Base-by-base conservation (phyloP, 106 monocot genomes). In the Platanthera guangdongensis region DNA sequence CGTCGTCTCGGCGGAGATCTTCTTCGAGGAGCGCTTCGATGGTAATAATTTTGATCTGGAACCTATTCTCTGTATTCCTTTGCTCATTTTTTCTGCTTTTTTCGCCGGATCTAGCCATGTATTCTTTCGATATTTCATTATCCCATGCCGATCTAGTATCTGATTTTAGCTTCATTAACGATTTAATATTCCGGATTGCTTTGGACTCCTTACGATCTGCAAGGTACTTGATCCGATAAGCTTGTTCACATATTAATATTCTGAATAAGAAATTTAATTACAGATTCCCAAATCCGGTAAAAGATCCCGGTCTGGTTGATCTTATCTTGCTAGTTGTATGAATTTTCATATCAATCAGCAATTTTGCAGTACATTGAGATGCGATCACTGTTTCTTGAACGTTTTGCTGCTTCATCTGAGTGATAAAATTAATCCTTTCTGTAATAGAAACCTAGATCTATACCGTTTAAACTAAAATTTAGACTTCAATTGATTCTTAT, bases 21-120 rank as follows among this genome's bases (percentile, higher is more conserved):
- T 79, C 79, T 79, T 79, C 46, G 79, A 79, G 72, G 79, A 79
- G 72, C 79, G 79, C 16, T 79, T 79, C 47, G 79, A 79, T 45
- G 79, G 79, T 79, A 72, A 72, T 22, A 10, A 72, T 72, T 8
- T 51, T 15, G 18, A 51, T 72, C 72, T 72, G 2, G 72, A 50
- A 22, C 10, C 18, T 11, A 9, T 51, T 50, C n/a, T 51, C 50
- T 2, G 69, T 6, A 25, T 16, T 70, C 39, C 1, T 1, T 65
- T 16, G 15, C n/a, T 47, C 70, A 0, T 9, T 47, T 46, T 47
- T 14, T 70, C 16, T 15, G 7, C 15, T 18, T 6, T 5, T 72
- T 39, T 8, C 13, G 10, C 32, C 39, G 11, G 65, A 65, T 65
- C 28, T 60, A 30, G 65, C 30, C 4, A 12, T 19, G 12, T 8